These are phyloP conservation scores for Globisporangium heterothallicum DNA, from an alignment of 352 stramenopile genomes.

Conservation along the genomic window DNA sequence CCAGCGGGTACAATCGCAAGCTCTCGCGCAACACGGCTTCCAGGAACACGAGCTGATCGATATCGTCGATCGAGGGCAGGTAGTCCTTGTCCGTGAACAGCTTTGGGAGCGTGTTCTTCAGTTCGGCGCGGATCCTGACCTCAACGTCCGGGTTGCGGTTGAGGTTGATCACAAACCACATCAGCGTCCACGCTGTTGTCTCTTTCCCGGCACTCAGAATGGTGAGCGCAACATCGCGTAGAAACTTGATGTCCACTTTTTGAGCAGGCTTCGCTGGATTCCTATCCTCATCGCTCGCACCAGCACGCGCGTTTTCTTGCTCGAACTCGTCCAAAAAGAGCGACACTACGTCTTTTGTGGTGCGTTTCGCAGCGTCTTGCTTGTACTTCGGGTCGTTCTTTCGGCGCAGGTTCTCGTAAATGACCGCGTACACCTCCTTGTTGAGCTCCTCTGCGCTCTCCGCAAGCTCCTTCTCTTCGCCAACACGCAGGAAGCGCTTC, in stretches of 20 bases:
- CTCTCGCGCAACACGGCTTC: constrained; percentile 30
- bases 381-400: constrained; percentile 17
- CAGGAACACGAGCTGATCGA: constrained; percentile 45
- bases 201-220: constrained; percentile 72
- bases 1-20: constrained; percentile 31
- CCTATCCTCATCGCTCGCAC: too few relatives aligned
- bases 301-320: background rate
- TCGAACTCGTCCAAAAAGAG: constrained; percentile 30
- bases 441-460: constrained; percentile 28
- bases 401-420: constrained; percentile 34
- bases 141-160: constrained; percentile 50
- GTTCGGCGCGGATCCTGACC: constrained; percentile 38
- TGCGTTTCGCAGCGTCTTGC: constrained; percentile 7
- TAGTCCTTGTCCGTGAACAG: constrained; percentile 18
- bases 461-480: constrained; percentile 28
- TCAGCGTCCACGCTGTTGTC: constrained; percentile 67
- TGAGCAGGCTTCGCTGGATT: background rate
- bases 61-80: constrained; percentile 31
- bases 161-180: constrained; percentile 77
- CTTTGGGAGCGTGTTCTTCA: constrained; percentile 27
- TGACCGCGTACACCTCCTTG: constrained; percentile 36
- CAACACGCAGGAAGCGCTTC: constrained; percentile 41
- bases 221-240: constrained; percentile 61
- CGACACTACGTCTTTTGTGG: constrained; percentile 35
- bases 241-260: constrained; percentile 20